A percentile compares a stretch with the other conserved stretches of the same genome.
Conservation (phyloP, 345 rosid species). For the Arabidopsis suecica region DNA sequence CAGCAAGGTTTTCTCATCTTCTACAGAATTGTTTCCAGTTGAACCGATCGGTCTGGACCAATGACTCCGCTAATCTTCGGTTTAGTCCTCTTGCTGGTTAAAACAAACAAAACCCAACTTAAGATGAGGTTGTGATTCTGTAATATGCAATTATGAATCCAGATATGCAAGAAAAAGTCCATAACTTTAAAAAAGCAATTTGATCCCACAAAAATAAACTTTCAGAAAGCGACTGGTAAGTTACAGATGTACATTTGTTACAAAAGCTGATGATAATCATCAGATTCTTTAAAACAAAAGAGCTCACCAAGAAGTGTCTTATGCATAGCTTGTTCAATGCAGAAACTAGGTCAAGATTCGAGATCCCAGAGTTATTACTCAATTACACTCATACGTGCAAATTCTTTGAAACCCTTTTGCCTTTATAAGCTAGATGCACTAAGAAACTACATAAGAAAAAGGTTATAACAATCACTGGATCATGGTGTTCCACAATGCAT, state of each 20-base stretch:
- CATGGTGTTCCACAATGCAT: slow-evolving; percentile 15
- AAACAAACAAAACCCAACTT: slow-evolving; percentile 11
- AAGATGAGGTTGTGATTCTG: background rate
- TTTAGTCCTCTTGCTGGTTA: slow-evolving; percentile 9
- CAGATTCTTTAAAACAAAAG: slow-evolving; percentile 1
- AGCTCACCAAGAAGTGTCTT: background rate
- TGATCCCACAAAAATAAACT: background rate
- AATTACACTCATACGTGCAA: background rate
- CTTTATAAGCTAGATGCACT: background rate
- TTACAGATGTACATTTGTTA: background rate
- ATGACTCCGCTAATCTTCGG: slow-evolving; percentile 21
- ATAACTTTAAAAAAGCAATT: background rate
- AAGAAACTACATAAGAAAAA: background rate
- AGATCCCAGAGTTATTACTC: background rate
- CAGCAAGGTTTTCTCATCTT: background rate
- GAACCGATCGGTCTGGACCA: background rate
- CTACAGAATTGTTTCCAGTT: background rate
- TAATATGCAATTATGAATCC: background rate
- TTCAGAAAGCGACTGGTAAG: background rate
- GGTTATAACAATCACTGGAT: slow-evolving; percentile 4
- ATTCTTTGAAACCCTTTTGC: slow-evolving; percentile 1
- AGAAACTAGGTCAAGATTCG: background rate
- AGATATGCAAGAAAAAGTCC: background rate
- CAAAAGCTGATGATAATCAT: slow-evolving; percentile 8
- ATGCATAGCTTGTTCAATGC: slow-evolving; percentile 6